Base-by-base conservation (phyloP, 2,329 filamentous ascomycete species). In the Xylaria arbuscula region DNA sequence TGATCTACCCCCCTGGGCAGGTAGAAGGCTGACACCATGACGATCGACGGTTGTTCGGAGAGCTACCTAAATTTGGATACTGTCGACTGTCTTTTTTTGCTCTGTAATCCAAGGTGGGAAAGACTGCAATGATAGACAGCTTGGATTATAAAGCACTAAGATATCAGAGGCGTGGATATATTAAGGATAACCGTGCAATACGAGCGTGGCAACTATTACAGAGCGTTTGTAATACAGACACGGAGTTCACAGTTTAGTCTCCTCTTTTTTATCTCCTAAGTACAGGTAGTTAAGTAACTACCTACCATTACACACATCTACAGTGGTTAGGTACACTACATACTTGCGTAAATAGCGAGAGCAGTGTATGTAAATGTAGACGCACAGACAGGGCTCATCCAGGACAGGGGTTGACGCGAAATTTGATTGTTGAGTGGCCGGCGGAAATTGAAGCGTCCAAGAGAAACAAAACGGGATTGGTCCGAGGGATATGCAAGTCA, bases 361-460 rank as follows among this genome's bases (percentile, higher is more conserved):
- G 45, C n/a, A 48, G 19, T n/a, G 38, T 17, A 17, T 3, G 32
- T 9, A 50, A 10, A 50, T 17, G 28, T 19, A 32, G 24, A 32
- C 28, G 50, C 50, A 53, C 50, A 53, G 50, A 32, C 32, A n/a
- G 28, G 17, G 28, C 24, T 7, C 48, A 3, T 54, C 24, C n/a
- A 13, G n/a, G 47, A 36, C 62, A 68, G 40, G 66, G 66, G 51
- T 53, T n/a, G 17, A 45, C 51, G 47, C 53, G 60, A 63, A 47
- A n/a, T 55, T 59, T 45, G 42, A 59, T 51, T 51, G 47, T 51
- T 45, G 60, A 65, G 53, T 58, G 55, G 58, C 38, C 34, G 6
- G 48, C 62, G 61, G 68, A 70, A 66, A 72, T 72, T 73, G 70
- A 68, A 56, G 34, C 45, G 65, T 54, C 57, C 22, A 40, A 50